Percentiles rank a stretch among this genome's conserved stretches.
These are phyloP conservation scores for Crucibulum laeve DNA, from an alignment of 768 basidiomycete genomes.

Conservation along the genomic window DNA sequence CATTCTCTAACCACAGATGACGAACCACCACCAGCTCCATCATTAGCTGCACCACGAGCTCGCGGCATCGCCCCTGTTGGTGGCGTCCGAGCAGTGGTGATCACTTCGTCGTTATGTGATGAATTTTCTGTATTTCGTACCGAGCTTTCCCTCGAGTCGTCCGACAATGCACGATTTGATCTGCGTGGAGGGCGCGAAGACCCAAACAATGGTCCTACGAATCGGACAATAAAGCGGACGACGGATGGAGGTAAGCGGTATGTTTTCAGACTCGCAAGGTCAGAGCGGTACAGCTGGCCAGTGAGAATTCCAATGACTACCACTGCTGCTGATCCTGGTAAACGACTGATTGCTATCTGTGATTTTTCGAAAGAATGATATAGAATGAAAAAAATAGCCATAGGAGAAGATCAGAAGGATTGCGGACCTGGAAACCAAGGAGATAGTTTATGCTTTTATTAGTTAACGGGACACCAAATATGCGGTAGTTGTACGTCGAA, in stretches of 20 bases:
- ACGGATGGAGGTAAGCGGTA: slow-evolving; percentile 70
- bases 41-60: slow-evolving; percentile 14
- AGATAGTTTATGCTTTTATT: slow-evolving; percentile 77
- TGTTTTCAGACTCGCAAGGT: slow-evolving; percentile 70
- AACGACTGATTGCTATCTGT: slow-evolving; percentile 65
- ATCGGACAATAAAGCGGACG: slow-evolving; percentile 49
- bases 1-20: slow-evolving; percentile 69
- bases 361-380: background rate
- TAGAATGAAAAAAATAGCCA: slow-evolving; percentile 4
- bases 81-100: slow-evolving; percentile 55
- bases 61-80: slow-evolving; percentile 14
- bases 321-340: slow-evolving; percentile 62
- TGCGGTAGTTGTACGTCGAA: slow-evolving; percentile 65
- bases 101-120: slow-evolving; percentile 48
- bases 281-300: slow-evolving; percentile 81
- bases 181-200: slow-evolving; percentile 59
- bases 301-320: slow-evolving; percentile 62
- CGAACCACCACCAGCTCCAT: slow-evolving; percentile 18
- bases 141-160: slow-evolving; percentile 26
- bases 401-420: slow-evolving; percentile 1
- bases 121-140: slow-evolving; percentile 12
- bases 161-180: slow-evolving; percentile 73
- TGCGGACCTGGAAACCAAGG: slow-evolving; percentile 64
- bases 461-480: slow-evolving; percentile 69
- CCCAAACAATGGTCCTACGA: slow-evolving; percentile 66